Evolutionary conservation across 2,329 filamentous ascomycete genomes (phyloP).

Genomic region (Clarireedia homoeocarpa): DNA sequence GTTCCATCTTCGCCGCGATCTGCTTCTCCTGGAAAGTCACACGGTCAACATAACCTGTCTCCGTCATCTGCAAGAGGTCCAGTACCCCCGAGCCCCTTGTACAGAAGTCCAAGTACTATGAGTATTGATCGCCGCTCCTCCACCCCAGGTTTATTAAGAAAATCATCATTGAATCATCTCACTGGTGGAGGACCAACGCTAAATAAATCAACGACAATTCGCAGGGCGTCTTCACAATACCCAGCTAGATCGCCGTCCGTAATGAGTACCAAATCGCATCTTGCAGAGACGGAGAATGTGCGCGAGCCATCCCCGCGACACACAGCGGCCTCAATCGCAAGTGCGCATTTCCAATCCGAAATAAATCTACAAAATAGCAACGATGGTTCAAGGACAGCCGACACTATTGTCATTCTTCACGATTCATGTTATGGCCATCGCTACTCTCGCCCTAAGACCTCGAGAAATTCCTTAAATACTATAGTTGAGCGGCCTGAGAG

Average conservation of each 20-base stretch:
- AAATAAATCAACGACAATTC: conserved; percentile 31
- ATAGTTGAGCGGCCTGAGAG: conserved; percentile 94
- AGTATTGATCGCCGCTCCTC: conserved; percentile 33
- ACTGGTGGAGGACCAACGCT: conserved; percentile 32
- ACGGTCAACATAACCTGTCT: conserved; percentile 12
- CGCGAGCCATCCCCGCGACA: conserved; percentile 30
- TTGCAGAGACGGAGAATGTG: conserved; percentile 28
- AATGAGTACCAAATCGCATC: conserved; percentile 33
- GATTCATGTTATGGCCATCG: conserved; percentile 94
- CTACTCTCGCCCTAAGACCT: conserved; percentile 75
- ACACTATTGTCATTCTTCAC: conserved; percentile 79
- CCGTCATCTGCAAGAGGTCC: conserved; percentile 21
- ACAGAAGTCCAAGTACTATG: conserved; percentile 35
- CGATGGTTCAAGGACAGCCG: conserved; percentile 30
- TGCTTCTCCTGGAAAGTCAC: conserved; percentile 8
- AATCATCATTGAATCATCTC: conserved; percentile 37
- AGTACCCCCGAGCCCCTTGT: conserved; percentile 26
- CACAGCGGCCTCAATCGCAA: conserved; percentile 40
- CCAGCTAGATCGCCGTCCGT: conserved; percentile 23
- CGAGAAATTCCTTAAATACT: conserved; percentile 59
- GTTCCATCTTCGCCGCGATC: conserved; percentile 15
- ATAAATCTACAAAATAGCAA: conserved; percentile 23
- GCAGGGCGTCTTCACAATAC: conserved; percentile 37
- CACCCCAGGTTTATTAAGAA: conserved; percentile 35
- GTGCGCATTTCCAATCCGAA: conserved; percentile 27